Evolutionary conservation across 139 green algal genomes (phyloP).

Genomic region (Tetradesmus obliquus): DNA sequence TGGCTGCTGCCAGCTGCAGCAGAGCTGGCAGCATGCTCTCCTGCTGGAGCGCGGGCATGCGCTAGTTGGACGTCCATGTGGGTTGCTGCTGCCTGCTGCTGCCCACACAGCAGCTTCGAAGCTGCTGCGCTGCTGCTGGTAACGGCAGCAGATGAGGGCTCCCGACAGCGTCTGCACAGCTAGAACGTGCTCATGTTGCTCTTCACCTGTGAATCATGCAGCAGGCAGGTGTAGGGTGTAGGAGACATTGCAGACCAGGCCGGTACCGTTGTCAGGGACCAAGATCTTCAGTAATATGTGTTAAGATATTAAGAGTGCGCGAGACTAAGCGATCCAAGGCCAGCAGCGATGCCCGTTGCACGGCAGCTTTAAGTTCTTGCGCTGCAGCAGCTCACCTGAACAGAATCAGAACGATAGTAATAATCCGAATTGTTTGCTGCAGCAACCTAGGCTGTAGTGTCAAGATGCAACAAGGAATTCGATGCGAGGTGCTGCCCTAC

Average conservation of each 20-base stretch:
- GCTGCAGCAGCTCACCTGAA: not conserved
- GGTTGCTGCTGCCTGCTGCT: conserved; percentile 12
- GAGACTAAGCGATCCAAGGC: not conserved
- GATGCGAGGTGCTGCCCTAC: not conserved
- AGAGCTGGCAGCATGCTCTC: not conserved
- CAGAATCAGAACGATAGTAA: not conserved
- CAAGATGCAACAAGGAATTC: not conserved
- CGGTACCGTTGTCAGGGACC: not conserved
- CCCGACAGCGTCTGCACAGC: not conserved
- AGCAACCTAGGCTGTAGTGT: not conserved
- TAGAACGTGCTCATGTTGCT: not conserved
- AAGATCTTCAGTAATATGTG: not conserved
- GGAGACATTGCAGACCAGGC: not conserved
- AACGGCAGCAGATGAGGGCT: not conserved
- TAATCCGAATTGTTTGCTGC: not conserved
- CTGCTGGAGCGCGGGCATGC: not conserved
- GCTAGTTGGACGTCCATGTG: not conserved
- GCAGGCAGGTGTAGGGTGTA: not conserved
- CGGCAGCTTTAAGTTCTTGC: not conserved
- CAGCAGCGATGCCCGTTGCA: not conserved
- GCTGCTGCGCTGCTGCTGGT: not conserved
- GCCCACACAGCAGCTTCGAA: not conserved
- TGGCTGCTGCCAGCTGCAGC: not conserved
- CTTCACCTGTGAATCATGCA: not conserved
- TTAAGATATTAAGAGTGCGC: too few relatives aligned